A percentile compares a stretch with the other conserved stretches of the same genome.
phyloP scores from a whole-genome alignment of 805 yeast genomes.

The Torulaspora microellipsoides region DNA sequence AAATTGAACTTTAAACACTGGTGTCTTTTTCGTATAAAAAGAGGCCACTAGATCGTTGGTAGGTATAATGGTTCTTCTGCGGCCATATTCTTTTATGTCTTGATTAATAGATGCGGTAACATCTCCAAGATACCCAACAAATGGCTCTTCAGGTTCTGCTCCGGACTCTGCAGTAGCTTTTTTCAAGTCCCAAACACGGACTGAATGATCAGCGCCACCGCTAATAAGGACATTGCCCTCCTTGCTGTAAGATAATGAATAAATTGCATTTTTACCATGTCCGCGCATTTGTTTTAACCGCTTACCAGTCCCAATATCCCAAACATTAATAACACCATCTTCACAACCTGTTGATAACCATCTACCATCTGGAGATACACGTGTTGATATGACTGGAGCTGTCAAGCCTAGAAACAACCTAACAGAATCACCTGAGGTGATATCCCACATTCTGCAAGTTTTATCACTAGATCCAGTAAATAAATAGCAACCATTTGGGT shows the following conservation, averaged over 20 bases:
- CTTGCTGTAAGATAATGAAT: slow-evolving; percentile 75
- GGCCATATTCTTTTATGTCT: slow-evolving; percentile 46
- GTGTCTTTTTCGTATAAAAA: slow-evolving; percentile 88
- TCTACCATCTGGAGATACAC: slow-evolving; percentile 95
- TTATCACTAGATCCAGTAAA: slow-evolving; percentile 95
- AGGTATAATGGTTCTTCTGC: slow-evolving; percentile 69
- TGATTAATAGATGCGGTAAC: slow-evolving; percentile 30
- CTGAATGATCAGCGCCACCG: slow-evolving; percentile 88
- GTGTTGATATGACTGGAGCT: slow-evolving; percentile 78
- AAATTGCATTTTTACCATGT: slow-evolving; percentile 82
- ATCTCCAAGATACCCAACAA: slow-evolving; percentile 36
- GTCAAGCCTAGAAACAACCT: slow-evolving; percentile 90
- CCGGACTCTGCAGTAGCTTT: slow-evolving; percentile 76
- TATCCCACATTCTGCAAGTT: slow-evolving; percentile 98
- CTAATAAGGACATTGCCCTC: slow-evolving; percentile 89
- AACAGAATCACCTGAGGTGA: slow-evolving; percentile 80
- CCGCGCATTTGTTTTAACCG: slow-evolving; percentile 89
- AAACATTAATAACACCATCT: slow-evolving; percentile 79
- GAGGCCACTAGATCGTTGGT: slow-evolving; percentile 89
- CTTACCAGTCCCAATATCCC: slow-evolving; percentile 94
- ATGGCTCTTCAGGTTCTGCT: slow-evolving; percentile 69
- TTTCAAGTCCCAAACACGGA: slow-evolving; percentile 94
- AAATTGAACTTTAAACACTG: slow-evolving; percentile 88
- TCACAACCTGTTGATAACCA: slow-evolving; percentile 96
- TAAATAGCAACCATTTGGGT: slow-evolving; percentile 91